Evolutionary conservation across 345 rosid species (phyloP).

Genomic region (Eucalyptus pauciflora): DNA sequence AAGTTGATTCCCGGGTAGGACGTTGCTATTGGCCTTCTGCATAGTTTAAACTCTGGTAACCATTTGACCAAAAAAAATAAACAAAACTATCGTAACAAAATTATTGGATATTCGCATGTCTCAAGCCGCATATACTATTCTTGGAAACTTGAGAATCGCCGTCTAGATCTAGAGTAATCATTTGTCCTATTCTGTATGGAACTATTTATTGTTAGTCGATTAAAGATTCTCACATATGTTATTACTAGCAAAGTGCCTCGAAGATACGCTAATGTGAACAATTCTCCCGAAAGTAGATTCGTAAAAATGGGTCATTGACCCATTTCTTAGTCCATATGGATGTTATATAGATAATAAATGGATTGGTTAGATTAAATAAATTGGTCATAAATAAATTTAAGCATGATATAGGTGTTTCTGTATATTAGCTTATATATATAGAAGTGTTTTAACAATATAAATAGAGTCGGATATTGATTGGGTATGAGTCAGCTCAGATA

Average conservation of each 20-base stretch:
- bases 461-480: no score
- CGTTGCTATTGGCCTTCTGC: neutral
- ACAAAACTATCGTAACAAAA: no score
- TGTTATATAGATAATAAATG: neutral
- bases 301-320: neutral
- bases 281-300: neutral
- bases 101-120: neutral
- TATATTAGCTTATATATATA: no score
- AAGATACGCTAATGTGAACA: neutral
- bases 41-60: neutral
- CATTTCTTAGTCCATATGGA: neutral
- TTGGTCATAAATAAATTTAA: neutral
- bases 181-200: rapidly evolving
- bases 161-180: rapidly evolving
- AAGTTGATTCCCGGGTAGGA: neutral
- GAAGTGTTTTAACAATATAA: neutral
- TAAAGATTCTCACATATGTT: neutral
- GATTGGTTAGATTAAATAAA: neutral
- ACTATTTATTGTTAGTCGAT: neutral
- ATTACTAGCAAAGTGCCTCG: neutral
- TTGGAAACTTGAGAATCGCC: rapidly evolving
- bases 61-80: neutral
- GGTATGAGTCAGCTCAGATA: rapidly evolving
- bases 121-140: neutral
- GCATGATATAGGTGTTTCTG: no score